Conservation (phyloP, 805 yeast species). For the Isabelozyma pseudorhagii region DNA sequence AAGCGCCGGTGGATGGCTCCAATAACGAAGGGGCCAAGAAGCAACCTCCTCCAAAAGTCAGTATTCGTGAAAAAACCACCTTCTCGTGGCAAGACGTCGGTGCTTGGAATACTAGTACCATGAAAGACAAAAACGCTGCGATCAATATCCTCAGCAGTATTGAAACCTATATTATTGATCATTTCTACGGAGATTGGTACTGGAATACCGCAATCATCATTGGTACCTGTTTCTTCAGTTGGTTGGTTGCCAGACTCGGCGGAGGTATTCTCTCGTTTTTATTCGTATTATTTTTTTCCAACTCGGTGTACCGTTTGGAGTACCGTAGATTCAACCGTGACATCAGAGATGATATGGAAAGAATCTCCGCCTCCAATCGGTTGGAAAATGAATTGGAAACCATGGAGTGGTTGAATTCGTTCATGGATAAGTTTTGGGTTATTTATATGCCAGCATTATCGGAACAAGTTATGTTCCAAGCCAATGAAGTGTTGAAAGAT, state of each 20-base stretch:
- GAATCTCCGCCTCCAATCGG: constrained; percentile 61
- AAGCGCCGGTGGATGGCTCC: constrained; percentile 14
- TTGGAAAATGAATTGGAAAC: constrained; percentile 66
- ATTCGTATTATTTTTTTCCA: constrained; percentile 56
- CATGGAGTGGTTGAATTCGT: constrained; percentile 78
- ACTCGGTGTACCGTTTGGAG: constrained; percentile 69
- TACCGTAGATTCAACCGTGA: constrained; percentile 73
- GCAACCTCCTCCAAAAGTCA: constrained; percentile 10
- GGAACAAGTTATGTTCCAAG: constrained; percentile 66
- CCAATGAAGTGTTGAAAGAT: constrained; percentile 65
- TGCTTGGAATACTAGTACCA: constrained; percentile 24
- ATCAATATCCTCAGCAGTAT: constrained; percentile 32
- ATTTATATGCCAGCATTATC: constrained; percentile 84
- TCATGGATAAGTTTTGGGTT: constrained; percentile 80
- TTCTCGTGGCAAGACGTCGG: constrained; percentile 43
- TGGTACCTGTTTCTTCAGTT: constrained; percentile 71
- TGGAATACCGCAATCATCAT: constrained; percentile 62
- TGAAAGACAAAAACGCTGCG: constrained; percentile 20
- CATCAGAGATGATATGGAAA: constrained; percentile 70
- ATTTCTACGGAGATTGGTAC: constrained; percentile 68
- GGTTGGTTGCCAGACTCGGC: constrained; percentile 62
- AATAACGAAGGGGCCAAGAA: constrained; percentile 1
- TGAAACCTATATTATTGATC: constrained; percentile 63
- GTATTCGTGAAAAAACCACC: constrained; percentile 26
- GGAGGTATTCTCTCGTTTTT: constrained; percentile 63